phyloP scores from a whole-genome alignment of 352 stramenopile species.

The Peronosclerospora sorghi region DNA sequence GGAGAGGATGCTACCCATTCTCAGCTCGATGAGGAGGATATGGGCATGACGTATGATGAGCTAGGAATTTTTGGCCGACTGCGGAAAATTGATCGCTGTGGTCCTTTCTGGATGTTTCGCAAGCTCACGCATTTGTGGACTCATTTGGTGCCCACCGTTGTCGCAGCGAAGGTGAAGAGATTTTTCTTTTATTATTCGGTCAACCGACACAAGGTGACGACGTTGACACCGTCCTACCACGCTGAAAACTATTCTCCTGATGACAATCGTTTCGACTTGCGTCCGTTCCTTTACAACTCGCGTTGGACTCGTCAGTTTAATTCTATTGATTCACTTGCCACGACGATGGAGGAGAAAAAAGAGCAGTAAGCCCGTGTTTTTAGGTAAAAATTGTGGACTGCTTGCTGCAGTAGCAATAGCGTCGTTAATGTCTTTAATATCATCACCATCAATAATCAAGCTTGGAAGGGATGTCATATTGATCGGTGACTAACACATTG shows the following conservation, averaged over 20 bases:
- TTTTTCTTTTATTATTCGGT: slow-evolving; percentile 98
- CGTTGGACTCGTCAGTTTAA: slow-evolving; percentile 93
- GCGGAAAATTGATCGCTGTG: slow-evolving; percentile 93
- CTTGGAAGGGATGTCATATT: slow-evolving; percentile 19
- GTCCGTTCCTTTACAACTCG: slow-evolving; percentile 96
- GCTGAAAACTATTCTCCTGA: slow-evolving; percentile 97
- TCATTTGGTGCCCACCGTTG: slow-evolving; percentile 59
- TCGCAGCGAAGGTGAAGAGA: slow-evolving; percentile 89
- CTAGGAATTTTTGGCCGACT: slow-evolving; percentile 92
- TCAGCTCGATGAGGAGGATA: slow-evolving; percentile 97
- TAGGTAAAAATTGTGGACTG: slow-evolving; percentile 12
- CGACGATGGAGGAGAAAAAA: slow-evolving; percentile 69
- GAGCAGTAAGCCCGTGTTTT: slow-evolving; percentile 24
- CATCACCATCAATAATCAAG: slow-evolving; percentile 22
- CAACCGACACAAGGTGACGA: slow-evolving; percentile 99
- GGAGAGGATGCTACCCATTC: slow-evolving; percentile 76
- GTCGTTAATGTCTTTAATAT: slow-evolving; percentile 29
- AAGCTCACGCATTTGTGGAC: slow-evolving; percentile 84
- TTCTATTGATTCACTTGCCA: slow-evolving; percentile 88
- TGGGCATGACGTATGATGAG: slow-evolving; percentile 99
- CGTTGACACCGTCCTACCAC: slow-evolving; percentile 96
- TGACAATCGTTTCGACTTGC: slow-evolving; percentile 98
- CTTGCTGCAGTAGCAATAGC: slow-evolving; percentile 22
- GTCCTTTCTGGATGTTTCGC: slow-evolving; percentile 91
- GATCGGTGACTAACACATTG: slow-evolving; percentile 18